These are phyloP conservation scores for Termitomyces sp. DNA, from an alignment of 768 basidiomycete species.

Conservation along the genomic window DNA sequence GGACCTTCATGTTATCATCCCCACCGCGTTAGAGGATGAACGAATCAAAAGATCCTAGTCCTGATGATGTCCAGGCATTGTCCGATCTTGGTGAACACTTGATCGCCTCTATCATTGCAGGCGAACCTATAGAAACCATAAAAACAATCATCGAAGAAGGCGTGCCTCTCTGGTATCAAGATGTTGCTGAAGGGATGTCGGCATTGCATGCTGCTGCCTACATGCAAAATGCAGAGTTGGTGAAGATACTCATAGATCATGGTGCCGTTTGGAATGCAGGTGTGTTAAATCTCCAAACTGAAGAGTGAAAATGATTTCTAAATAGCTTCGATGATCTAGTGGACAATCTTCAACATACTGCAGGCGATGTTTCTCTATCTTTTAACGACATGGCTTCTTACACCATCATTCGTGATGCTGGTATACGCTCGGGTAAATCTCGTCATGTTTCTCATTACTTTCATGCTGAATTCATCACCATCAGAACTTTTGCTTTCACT, in stretches of 20 bases:
- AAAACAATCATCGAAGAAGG: constrained; percentile 54
- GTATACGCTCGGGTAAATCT: constrained; percentile 76
- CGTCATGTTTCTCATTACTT: constrained; percentile 3
- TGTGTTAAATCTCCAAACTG: constrained; percentile 21
- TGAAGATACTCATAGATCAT: constrained; percentile 64
- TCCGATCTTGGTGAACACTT: constrained; percentile 55
- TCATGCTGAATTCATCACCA: neutral
- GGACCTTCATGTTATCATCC: neutral
- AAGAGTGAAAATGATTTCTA: neutral
- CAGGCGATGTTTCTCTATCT: constrained; percentile 88
- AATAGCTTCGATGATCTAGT: constrained; percentile 36
- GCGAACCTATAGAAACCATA: constrained; percentile 41
- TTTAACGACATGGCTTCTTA: constrained; percentile 78
- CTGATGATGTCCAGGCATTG: constrained; percentile 38
- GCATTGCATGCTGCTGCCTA: constrained; percentile 86
- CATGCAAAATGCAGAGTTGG: constrained; percentile 58
- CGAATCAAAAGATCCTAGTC: neutral
- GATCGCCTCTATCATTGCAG: constrained; percentile 53
- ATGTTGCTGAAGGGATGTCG: constrained; percentile 73
- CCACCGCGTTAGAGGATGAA: constrained; percentile 20
- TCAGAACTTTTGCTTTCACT: constrained; percentile 72
- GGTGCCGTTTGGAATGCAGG: constrained; percentile 94
- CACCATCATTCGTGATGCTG: constrained; percentile 82
- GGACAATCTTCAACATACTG: constrained; percentile 76
- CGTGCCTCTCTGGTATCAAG: constrained; percentile 90